These are phyloP conservation scores for Fusarium transvaalense DNA, from an alignment of 2,329 filamentous ascomycete genomes.

Conservation along the genomic window DNA sequence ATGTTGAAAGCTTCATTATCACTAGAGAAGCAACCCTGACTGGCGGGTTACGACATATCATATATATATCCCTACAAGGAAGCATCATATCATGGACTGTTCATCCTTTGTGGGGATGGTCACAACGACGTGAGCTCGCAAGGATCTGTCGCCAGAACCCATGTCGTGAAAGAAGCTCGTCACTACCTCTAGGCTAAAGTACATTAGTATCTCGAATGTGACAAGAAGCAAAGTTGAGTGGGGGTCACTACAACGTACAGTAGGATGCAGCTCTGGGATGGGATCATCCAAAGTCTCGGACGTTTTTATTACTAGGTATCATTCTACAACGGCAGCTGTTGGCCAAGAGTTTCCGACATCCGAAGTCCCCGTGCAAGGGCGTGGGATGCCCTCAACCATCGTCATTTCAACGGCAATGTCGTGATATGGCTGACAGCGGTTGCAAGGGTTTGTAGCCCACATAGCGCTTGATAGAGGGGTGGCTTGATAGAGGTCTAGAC, in stretches of 20 bases:
- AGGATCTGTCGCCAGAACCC: background rate
- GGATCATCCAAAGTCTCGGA: conserved; percentile 1
- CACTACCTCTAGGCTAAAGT: background rate
- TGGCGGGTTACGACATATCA: background rate
- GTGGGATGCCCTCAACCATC: conserved; percentile 36
- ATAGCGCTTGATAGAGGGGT: conserved; percentile 34
- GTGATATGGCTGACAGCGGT: conserved; percentile 43
- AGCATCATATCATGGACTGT: background rate
- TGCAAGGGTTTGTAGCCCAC: conserved; percentile 43
- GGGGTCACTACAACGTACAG: conserved; percentile 18
- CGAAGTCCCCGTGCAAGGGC: conserved; percentile 29
- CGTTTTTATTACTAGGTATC: conserved; percentile 24
- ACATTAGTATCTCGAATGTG: background rate
- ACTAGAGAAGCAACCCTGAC: background rate
- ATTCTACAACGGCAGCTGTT: conserved; percentile 11
- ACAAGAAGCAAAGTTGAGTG: conserved; percentile 8
- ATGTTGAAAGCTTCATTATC: background rate
- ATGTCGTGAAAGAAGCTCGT: background rate
- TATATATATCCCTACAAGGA: background rate
- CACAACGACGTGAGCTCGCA: background rate
- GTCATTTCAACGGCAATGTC: conserved; percentile 45
- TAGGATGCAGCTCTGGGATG: background rate
- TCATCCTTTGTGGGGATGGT: background rate
- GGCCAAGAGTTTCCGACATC: conserved; percentile 27
- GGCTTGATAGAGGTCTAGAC: conserved; percentile 27